phyloP scores from a whole-genome alignment of 2,329 filamentous ascomycete genomes.

The Hawksworthiomyces lignivorus region DNA sequence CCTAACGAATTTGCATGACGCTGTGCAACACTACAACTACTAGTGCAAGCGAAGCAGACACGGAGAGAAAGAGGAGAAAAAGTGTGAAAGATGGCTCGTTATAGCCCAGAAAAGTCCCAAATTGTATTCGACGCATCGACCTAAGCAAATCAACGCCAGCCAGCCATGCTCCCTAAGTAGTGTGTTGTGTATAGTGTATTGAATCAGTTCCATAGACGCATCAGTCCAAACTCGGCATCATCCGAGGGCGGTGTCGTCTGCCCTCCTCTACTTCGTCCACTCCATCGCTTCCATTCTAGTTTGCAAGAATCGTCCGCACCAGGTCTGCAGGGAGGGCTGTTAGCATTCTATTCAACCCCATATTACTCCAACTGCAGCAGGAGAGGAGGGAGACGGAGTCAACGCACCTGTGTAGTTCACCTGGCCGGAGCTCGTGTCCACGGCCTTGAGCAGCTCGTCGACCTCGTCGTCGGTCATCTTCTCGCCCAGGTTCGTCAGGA shows the following conservation, averaged over 20 bases:
- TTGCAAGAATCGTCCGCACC: slow-evolving; percentile 78
- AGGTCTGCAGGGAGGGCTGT: slow-evolving; percentile 53
- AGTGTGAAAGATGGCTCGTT: too few relatives aligned
- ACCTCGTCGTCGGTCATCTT: slow-evolving; percentile 99
- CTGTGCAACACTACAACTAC: too few relatives aligned
- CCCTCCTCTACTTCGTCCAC: not conserved
- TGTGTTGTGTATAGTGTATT: too few relatives aligned
- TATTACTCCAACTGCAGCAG: not conserved
- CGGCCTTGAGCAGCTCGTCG: slow-evolving; percentile 95
- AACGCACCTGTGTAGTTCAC: slow-evolving; percentile 89
- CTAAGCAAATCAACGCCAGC: slow-evolving; percentile 13
- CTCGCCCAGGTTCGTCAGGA: slow-evolving; percentile 95
- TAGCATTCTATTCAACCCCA: slow-evolving; percentile 1
- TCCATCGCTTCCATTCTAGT: slow-evolving; percentile 41
- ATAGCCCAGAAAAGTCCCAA: not conserved
- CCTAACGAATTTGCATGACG: too few relatives aligned
- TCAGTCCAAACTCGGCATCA: slow-evolving; percentile 2
- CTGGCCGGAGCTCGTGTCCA: slow-evolving; percentile 91
- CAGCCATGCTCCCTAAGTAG: slow-evolving; percentile 10
- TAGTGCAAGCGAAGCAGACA: too few relatives aligned
- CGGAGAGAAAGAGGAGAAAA: too few relatives aligned
- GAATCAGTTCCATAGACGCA: too few relatives aligned
- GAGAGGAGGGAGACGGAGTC: not conserved
- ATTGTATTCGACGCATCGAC: slow-evolving; percentile 11
- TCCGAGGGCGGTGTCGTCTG: not conserved